Conservation (phyloP, 116 monocot species). For the Dioscorea cayenensis region DNA sequence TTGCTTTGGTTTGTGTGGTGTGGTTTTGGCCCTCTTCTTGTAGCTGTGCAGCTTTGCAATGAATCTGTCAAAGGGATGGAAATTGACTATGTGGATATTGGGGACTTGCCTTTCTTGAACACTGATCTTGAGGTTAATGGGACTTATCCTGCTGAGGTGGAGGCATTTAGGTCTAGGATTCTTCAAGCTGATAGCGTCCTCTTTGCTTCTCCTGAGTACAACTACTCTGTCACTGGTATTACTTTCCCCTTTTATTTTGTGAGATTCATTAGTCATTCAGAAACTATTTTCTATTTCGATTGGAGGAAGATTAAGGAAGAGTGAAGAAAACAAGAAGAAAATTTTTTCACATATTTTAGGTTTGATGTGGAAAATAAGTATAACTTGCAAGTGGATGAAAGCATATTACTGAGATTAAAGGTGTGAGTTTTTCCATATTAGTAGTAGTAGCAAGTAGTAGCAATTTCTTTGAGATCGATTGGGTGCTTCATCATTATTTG, state of each 20-base stretch:
- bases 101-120: slow-evolving; percentile 38
- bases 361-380: no score
- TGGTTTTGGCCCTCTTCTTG: background rate
- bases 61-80: slow-evolving; percentile 37
- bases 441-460: no score
- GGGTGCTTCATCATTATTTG: no score
- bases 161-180: slow-evolving; percentile 38
- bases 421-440: no score
- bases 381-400: no score
- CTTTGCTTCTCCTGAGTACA: slow-evolving; percentile 56
- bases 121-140: slow-evolving; percentile 51
- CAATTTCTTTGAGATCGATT: no score
- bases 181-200: slow-evolving; percentile 35
- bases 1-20: background rate
- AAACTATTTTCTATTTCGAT: no score
- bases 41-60: slow-evolving; percentile 37
- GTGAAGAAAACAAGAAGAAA: no score
- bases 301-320: no score
- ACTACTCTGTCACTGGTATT: slow-evolving; percentile 42
- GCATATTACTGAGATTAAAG: no score
- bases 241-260: background rate
- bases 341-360: no score
- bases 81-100: slow-evolving; percentile 36
- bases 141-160: slow-evolving; percentile 27
- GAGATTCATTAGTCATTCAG: no score